phyloP scores from a whole-genome alignment of 495 filamentous ascomycete species.

The Penicillium antarcticum region DNA sequence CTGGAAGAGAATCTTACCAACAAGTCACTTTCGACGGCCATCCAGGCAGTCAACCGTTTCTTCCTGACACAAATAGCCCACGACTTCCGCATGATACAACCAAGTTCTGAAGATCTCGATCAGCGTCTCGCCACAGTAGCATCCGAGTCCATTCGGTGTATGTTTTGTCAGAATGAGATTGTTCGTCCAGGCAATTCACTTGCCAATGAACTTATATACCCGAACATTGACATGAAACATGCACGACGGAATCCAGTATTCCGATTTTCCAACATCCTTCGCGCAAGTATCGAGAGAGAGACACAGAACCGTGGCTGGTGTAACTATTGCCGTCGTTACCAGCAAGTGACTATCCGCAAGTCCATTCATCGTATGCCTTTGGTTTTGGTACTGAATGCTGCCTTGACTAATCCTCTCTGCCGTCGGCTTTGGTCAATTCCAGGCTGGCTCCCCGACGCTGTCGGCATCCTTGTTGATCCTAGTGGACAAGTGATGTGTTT shows the following conservation, averaged over 20 bases:
- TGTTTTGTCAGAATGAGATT: conserved; percentile 76
- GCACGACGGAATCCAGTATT: conserved; percentile 52
- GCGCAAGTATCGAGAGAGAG: conserved; percentile 81
- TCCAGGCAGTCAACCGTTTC: conserved; percentile 76
- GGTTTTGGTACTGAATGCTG: conserved; percentile 81
- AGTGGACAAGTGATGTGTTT: conserved; percentile 82
- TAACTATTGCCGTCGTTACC: conserved; percentile 79
- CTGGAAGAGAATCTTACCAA: conserved; percentile 78
- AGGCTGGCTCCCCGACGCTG: conserved; percentile 87
- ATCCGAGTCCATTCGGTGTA: conserved; percentile 66
- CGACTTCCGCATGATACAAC: conserved; percentile 62
- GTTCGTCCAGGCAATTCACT: conserved; percentile 63
- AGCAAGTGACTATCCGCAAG: conserved; percentile 74
- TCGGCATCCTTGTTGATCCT: conserved; percentile 75
- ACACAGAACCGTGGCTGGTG: conserved; percentile 86
- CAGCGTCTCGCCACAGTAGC: conserved; percentile 54
- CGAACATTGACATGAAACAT: conserved; percentile 46
- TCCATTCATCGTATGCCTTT: conserved; percentile 74
- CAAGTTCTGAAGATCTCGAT: conserved; percentile 57
- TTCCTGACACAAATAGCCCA: conserved; percentile 67
- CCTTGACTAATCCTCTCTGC: conserved; percentile 64
- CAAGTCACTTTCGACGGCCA: conserved; percentile 65
- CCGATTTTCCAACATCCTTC: conserved; percentile 78
- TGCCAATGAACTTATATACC: conserved; percentile 84
- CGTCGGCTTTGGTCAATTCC: conserved; percentile 80